These are phyloP conservation scores for Beauveria caledonica DNA, from an alignment of 2,329 filamentous ascomycete species.

Conservation along the genomic window DNA sequence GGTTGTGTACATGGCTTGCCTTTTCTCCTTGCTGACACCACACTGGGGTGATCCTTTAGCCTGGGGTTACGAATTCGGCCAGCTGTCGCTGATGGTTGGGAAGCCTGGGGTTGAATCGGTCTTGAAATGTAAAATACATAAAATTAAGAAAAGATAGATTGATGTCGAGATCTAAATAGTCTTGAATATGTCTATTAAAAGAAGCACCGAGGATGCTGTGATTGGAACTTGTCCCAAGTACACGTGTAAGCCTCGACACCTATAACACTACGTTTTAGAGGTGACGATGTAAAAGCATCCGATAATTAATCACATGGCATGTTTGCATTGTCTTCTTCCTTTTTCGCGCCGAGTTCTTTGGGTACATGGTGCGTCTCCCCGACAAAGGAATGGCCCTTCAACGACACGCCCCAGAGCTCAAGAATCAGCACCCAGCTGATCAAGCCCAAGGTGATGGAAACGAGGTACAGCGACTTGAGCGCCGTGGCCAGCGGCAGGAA, in stretches of 20 bases:
- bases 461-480: conserved; percentile 37
- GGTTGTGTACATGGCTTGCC: not conserved
- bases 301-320: not conserved
- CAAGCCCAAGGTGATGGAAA: conserved; percentile 37
- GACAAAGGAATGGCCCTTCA: conserved; percentile 32
- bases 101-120: no score
- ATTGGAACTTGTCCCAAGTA: no score
- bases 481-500: conserved; percentile 42
- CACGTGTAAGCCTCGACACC: no score
- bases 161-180: no score
- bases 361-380: not conserved
- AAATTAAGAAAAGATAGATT: no score
- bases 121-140: no score
- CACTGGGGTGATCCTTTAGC: no score
- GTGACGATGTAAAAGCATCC: no score
- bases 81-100: no score
- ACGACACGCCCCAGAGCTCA: conserved; percentile 43
- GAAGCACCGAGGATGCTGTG: no score
- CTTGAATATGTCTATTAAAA: no score
- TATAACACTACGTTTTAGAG: not conserved
- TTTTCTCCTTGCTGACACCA: not conserved
- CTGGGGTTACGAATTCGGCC: no score
- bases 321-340: not conserved
- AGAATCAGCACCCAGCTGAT: conserved; percentile 37
- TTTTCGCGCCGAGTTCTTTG: not conserved